Evolutionary conservation across 768 basidiomycete genomes (phyloP).

Genomic region (Cytidiella melzeri): DNA sequence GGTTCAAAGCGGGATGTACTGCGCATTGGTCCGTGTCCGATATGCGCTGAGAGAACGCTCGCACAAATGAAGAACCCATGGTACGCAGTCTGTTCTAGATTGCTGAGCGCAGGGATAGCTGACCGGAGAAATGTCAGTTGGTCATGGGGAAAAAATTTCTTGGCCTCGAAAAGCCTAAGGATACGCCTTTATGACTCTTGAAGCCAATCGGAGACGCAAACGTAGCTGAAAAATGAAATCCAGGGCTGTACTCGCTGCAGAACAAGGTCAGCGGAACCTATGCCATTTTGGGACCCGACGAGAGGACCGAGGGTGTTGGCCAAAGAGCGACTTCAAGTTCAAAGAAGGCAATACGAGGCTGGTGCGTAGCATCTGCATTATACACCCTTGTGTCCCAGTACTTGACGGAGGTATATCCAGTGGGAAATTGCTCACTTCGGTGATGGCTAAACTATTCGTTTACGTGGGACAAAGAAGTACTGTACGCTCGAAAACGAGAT

Average conservation of each 20-base stretch:
- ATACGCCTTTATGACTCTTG: neutral
- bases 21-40: conserved; percentile 8
- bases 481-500: conserved; percentile 3
- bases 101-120: too few relatives aligned
- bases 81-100: too few relatives aligned
- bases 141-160: neutral
- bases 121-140: too few relatives aligned
- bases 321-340: neutral
- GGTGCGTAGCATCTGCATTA: neutral
- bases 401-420: neutral
- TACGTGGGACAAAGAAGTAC: conserved; percentile 6
- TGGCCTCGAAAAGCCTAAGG: neutral
- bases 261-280: conserved; percentile 4
- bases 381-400: neutral
- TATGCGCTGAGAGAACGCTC: conserved; percentile 1
- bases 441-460: conserved; percentile 3
- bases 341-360: conserved; percentile 1
- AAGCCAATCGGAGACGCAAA: neutral
- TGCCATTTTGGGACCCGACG: conserved; percentile 1
- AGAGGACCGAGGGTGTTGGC: conserved; percentile 5
- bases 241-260: conserved; percentile 7
- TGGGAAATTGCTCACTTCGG: conserved; percentile 4
- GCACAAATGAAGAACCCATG: neutral
- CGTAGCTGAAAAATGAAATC: neutral
- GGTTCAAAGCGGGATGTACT: conserved; percentile 4